These are phyloP conservation scores for Akanthomyces lecanii DNA, from an alignment of 2,329 filamentous ascomycete species.

Conservation along the genomic window DNA sequence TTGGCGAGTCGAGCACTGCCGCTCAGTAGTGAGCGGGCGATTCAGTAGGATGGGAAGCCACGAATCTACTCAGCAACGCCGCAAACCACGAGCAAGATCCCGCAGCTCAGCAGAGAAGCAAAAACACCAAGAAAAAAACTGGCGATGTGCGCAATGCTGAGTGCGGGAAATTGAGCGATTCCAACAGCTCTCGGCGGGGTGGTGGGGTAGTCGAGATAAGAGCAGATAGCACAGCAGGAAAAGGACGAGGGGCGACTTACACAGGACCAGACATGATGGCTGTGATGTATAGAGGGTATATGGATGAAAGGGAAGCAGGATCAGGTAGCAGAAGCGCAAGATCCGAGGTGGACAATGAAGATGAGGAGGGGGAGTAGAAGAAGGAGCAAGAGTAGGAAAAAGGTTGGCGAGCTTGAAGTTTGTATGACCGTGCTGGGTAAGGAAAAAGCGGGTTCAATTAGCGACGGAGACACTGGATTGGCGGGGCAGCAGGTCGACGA, in stretches of 20 bases:
- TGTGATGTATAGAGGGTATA: slow-evolving; percentile 10
- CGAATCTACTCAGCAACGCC: slow-evolving; percentile 23
- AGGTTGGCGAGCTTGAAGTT: slow-evolving; percentile 11
- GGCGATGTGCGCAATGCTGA: slow-evolving; percentile 11
- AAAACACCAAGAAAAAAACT: slow-evolving; percentile 17
- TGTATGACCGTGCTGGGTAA: slow-evolving; percentile 15
- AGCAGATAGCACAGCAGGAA: slow-evolving; percentile 23
- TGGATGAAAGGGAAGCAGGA: background rate
- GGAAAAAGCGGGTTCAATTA: slow-evolving; percentile 15
- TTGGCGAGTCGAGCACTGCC: slow-evolving; percentile 69
- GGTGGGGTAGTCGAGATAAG: slow-evolving; percentile 21
- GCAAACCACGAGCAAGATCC: slow-evolving; percentile 5
- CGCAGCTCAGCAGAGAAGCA: background rate
- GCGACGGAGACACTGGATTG: slow-evolving; percentile 12
- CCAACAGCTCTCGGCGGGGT: slow-evolving; percentile 13
- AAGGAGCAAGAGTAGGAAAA: slow-evolving; percentile 4
- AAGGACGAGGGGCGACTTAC: slow-evolving; percentile 47
- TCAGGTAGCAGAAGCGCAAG: background rate
- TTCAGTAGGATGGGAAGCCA: background rate
- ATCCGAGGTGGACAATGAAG: slow-evolving; percentile 1
- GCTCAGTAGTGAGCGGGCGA: slow-evolving; percentile 22
- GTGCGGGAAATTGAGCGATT: slow-evolving; percentile 18
- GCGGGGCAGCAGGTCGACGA: slow-evolving; percentile 9
- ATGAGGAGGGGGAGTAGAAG: slow-evolving; percentile 13
- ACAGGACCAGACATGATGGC: slow-evolving; percentile 61